Evolutionary conservation across 2,329 filamentous ascomycete genomes (phyloP), one percentile per base, ranked within the genome.

Genomic region (Parasarocladium wereldwijsianum): DNA sequence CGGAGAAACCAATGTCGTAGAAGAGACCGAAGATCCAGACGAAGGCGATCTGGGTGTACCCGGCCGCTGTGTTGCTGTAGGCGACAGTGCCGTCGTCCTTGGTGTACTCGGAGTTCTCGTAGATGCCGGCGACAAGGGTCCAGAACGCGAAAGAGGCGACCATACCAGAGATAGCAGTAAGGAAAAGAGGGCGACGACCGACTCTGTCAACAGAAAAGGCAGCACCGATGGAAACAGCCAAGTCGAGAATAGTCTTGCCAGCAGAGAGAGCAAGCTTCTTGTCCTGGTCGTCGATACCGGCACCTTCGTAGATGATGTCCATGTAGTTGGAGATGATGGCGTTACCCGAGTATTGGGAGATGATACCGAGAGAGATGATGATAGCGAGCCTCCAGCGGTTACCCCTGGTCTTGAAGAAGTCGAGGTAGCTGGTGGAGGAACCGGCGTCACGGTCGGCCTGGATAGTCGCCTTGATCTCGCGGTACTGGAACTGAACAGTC

Each of bases 331-430:
- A 71, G 43, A 79, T 70, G 2, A 79, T 52, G 12, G 69, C 72
- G 43, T 78, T 79, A 25, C 75, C 74, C 31, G 65, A 71, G 52
- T 75, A 78, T 49, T 79, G 73, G 2, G 70, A 76, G 43, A 78
- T 75, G 40, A 78, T 52, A 42, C 71, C 74, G 12, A 79, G 58
- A 1, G 69, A 75, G 24, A 76, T 48, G 24, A 76, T 57, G 32
- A 79, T 66, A 27, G 65, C 58, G 25, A 80, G 54, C 8, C 75
- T 61, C 57, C 72, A 72, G 31, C 70, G 60, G 55, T 80, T 78
- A 17, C 74, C 72, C 41, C 57, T 62, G 16, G 74, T 78, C 38
- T 53, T 54, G 40, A 78, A 40, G 40, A 79, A 73, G 43, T 76
- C 70, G 11, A 65, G 37, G 46, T 75, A 79, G 36, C 55, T 63